phyloP scores from a whole-genome alignment of 768 basidiomycete species.

The Pisolithus sp. region DNA sequence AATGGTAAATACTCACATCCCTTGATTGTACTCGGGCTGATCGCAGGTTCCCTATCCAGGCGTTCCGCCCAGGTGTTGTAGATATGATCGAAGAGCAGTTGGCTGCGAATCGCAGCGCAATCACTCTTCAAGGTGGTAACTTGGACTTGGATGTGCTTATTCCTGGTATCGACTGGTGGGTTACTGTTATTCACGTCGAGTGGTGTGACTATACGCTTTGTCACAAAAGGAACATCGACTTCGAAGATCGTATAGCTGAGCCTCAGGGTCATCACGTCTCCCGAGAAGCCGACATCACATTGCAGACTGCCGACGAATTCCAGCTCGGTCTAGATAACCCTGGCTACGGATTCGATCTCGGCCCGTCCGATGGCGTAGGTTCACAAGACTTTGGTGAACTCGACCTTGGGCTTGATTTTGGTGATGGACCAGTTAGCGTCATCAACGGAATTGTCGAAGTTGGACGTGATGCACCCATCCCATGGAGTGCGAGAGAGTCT shows the following conservation, averaged over 20 bases:
- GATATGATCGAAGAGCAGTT: conserved; percentile 96
- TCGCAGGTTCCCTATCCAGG: conserved; percentile 38
- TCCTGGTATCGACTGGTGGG: conserved; percentile 76
- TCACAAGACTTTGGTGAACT: conserved; percentile 73
- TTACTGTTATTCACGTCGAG: background rate
- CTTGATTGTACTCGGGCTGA: background rate
- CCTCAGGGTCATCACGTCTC: conserved; percentile 77
- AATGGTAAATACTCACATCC: conserved; percentile 50
- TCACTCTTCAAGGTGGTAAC: conserved; percentile 74
- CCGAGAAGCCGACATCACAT: conserved; percentile 82
- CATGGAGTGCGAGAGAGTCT: conserved; percentile 43
- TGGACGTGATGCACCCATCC: conserved; percentile 61
- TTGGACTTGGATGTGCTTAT: conserved; percentile 76
- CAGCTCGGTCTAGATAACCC: conserved; percentile 54
- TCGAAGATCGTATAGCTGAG: conserved; percentile 56
- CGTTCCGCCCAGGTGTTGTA: conserved; percentile 90
- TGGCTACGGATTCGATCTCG: conserved; percentile 69
- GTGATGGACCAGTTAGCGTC: conserved; percentile 43
- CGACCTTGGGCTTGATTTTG: conserved; percentile 76
- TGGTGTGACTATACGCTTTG: conserved; percentile 7
- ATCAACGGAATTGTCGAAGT: conserved; percentile 57
- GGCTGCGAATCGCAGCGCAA: conserved; percentile 77
- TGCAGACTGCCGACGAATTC: conserved; percentile 70
- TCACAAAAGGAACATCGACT: conserved; percentile 64
- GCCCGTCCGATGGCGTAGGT: conserved; percentile 75